These are phyloP conservation scores for Solanum corneliomulleri DNA, from an alignment of 257 asterid genomes.

Conservation along the genomic window DNA sequence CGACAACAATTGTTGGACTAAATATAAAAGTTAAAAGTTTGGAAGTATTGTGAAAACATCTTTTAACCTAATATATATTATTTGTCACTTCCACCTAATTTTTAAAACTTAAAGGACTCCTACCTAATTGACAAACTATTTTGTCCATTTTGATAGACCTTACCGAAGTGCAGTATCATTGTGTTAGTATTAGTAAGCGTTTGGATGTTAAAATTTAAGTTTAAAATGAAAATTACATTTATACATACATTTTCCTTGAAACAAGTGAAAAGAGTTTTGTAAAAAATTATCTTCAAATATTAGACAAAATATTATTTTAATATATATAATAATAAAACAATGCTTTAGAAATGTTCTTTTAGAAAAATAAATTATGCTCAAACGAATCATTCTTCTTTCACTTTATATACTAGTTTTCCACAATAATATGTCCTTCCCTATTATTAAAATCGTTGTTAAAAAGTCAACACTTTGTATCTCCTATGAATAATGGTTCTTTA, in stretches of 20 bases:
- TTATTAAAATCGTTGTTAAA: not conserved
- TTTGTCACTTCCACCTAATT: no score
- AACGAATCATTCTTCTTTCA: not conserved
- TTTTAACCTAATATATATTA: no score
- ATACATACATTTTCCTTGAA: not conserved
- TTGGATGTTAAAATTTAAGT: no score
- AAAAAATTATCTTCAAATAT: not conserved
- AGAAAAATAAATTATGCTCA: not conserved
- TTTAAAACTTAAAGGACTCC: no score
- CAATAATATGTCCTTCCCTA: not conserved
- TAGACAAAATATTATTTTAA: not conserved
- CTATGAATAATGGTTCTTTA: not conserved
- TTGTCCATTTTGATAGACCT: no score
- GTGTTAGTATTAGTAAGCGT: not conserved
- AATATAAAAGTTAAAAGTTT: no score
- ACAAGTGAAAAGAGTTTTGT: not conserved
- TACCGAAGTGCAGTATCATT: not conserved
- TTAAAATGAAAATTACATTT: no score
- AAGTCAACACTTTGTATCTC: not conserved
- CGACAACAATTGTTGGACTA: no score
- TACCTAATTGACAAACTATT: no score
- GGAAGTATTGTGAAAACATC: no score
- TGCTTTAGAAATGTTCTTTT: no score
- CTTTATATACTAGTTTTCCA: not conserved
- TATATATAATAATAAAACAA: no score